Evolutionary conservation across 1,284 basidiomycete genomes (phyloP).

Genomic region (Rhodotorula sp.): DNA sequence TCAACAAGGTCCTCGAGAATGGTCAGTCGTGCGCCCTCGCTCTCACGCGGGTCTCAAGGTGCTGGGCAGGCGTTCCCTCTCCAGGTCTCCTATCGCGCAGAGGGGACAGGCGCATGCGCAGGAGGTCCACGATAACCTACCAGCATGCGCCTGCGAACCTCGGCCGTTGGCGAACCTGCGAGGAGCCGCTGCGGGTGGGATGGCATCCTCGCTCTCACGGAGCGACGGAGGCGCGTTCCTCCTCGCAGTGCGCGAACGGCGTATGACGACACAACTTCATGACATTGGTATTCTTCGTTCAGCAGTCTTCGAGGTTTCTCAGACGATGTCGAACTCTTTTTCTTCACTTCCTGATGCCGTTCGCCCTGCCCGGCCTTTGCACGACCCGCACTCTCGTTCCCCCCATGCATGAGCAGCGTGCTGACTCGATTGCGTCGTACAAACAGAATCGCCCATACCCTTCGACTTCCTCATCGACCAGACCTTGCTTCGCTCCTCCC

Average conservation of each 20-base stretch:
- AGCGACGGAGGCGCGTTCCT: background rate
- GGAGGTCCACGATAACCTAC: no score
- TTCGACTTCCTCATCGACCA: slow-evolving; percentile 92
- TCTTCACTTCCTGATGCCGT: slow-evolving; percentile 43
- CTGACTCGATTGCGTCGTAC: background rate
- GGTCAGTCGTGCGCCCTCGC: slow-evolving; percentile 14
- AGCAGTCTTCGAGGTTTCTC: slow-evolving; percentile 44
- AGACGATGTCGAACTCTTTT: slow-evolving; percentile 34
- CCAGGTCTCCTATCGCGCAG: no score
- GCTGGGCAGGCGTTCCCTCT: background rate
- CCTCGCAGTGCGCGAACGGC: slow-evolving; percentile 8
- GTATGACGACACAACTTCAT: slow-evolving; percentile 36
- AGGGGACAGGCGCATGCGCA: background rate
- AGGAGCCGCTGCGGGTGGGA: no score
- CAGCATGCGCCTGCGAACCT: no score
- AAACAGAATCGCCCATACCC: slow-evolving; percentile 63
- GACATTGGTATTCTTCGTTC: slow-evolving; percentile 46
- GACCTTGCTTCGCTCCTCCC: slow-evolving; percentile 70
- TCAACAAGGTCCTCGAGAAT: slow-evolving; percentile 80
- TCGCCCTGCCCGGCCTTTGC: background rate
- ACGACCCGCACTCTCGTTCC: background rate
- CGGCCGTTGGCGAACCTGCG: no score
- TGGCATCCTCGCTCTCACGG: background rate
- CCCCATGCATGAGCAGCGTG: background rate
- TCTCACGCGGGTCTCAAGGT: background rate